These are phyloP conservation scores for Crepidotus variabilis DNA, from an alignment of 768 basidiomycete genomes.

Conservation along the genomic window DNA sequence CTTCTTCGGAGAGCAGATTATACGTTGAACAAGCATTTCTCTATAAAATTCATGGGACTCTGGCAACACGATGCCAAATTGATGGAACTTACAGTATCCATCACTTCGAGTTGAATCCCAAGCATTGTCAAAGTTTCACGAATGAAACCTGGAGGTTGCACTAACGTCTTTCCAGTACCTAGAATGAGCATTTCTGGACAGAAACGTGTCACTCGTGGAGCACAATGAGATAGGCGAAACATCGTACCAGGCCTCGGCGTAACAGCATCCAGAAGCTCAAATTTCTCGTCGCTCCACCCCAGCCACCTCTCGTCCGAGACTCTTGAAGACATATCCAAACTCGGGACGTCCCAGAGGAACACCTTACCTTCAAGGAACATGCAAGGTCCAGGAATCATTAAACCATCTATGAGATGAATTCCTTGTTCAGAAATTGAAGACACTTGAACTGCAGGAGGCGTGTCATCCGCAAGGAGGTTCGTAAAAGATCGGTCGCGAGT, in stretches of 20 bases:
- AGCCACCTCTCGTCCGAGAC: conserved; percentile 40
- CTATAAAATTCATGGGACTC: conserved; percentile 30
- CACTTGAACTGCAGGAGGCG: conserved; percentile 69
- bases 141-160: conserved; percentile 66
- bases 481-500: conserved; percentile 41
- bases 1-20: conserved; percentile 91
- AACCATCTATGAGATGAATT: conserved; percentile 73
- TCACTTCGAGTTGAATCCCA: conserved; percentile 86
- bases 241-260: conserved; percentile 80
- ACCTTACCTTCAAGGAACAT: conserved; percentile 86
- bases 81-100: conserved; percentile 66
- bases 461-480: conserved; percentile 72
- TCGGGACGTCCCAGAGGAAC: conserved; percentile 85
- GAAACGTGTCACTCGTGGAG: neutral
- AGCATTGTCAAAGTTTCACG: conserved; percentile 64
- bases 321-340: conserved; percentile 12
- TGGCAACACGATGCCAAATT: neutral
- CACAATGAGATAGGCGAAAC: neutral
- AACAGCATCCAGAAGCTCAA: conserved; percentile 78
- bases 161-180: conserved; percentile 75
- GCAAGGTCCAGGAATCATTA: conserved; percentile 71
- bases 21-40: conserved; percentile 95
- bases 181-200: conserved; percentile 80
- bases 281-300: conserved; percentile 71
- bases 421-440: conserved; percentile 59